Conservation (phyloP, 2,329 filamentous ascomycete species). For the Ophiostoma populinum region DNA sequence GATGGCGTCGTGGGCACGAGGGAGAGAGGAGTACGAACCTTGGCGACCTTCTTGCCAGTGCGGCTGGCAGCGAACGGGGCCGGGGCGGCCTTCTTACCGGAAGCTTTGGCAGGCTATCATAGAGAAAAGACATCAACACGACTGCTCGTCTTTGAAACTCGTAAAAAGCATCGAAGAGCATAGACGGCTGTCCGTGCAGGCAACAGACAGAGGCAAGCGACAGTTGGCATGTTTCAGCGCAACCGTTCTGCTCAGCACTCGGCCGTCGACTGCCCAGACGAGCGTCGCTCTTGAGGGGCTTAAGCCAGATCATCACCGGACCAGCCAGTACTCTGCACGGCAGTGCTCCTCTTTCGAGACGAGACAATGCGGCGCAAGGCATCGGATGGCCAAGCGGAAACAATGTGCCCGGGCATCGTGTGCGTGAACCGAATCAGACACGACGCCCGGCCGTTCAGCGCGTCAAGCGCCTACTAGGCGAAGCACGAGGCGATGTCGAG, state of each 20-base stretch:
- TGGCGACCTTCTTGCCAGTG: conserved; percentile 89
- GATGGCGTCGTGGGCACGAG: not conserved
- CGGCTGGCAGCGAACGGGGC: conserved; percentile 93
- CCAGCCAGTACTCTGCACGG: not conserved
- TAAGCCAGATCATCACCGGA: conserved; percentile 46
- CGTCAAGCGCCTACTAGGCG: conserved; percentile 11
- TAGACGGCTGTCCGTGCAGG: too few relatives aligned
- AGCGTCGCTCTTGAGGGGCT: conserved; percentile 22
- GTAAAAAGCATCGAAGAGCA: conserved; percentile 45
- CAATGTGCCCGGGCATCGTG: conserved; percentile 6
- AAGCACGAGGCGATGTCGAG: conserved; percentile 15
- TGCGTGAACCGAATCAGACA: conserved; percentile 6
- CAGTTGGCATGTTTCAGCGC: conserved; percentile 30
- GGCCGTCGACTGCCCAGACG: not conserved
- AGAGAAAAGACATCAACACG: conserved; percentile 98
- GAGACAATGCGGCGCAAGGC: conserved; percentile 5
- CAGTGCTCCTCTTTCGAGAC: conserved; percentile 20
- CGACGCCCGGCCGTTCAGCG: conserved; percentile 10
- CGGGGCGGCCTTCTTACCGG: conserved; percentile 93
- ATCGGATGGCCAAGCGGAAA: conserved; percentile 7
- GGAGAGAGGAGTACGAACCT: conserved; percentile 46
- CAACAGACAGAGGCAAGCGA: too few relatives aligned
- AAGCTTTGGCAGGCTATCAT: conserved; percentile 95
- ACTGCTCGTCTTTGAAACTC: conserved; percentile 65
- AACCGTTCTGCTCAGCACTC: not conserved